Base-by-base conservation (phyloP, 2,329 filamentous ascomycete genomes). In the Rhinocladiella mackenziei region DNA sequence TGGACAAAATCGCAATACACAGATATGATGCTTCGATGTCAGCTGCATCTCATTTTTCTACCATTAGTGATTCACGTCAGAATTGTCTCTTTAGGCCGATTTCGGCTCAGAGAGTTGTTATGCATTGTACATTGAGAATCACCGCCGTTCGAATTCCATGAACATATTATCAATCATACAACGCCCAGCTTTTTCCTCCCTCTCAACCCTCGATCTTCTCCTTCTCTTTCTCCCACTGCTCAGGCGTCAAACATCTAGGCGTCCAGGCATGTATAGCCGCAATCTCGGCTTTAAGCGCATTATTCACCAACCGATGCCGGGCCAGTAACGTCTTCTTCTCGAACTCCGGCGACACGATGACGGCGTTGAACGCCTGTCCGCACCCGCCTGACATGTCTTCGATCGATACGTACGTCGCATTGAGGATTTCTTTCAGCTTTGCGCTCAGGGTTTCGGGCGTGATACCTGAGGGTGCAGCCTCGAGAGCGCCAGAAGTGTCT, bases 201-300 rank as follows among this genome's bases (percentile, higher is more conserved):
- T n/a, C 4, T 33, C 36, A 22, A 23, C 38, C 32, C 13, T 31
- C 45, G 51, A 54, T 53, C 57, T 62, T 45, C 55, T 67, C 62
- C 53, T 76, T 74, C 66, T 84, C 77, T 65, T 78, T 81, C 69
- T 86, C 79, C 81, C 85, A 94, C 71, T 96, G 87, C 59, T 89
- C 86, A 0, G 87, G 86, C 6, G 89, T 96, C 70, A 89, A 85
- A 65, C 89, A 95, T 69, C 89, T 94, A 19, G 89, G 87, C 43
- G 87, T 94, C 89, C 89, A 96, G 28, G 89, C 89, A 71, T 96
- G 89, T 58, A 96, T 94, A 54, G 78, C 79, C 11, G 86, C 86
- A 63, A 96, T 94, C 69, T 96, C 89, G 34, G 83, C 78, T 70
- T 89, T 91, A 58, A 96, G 73, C 4, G 81, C 81, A 11, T 76